phyloP scores from a whole-genome alignment of 2,329 filamentous ascomycete species.

The Coniochaeta sp. region DNA sequence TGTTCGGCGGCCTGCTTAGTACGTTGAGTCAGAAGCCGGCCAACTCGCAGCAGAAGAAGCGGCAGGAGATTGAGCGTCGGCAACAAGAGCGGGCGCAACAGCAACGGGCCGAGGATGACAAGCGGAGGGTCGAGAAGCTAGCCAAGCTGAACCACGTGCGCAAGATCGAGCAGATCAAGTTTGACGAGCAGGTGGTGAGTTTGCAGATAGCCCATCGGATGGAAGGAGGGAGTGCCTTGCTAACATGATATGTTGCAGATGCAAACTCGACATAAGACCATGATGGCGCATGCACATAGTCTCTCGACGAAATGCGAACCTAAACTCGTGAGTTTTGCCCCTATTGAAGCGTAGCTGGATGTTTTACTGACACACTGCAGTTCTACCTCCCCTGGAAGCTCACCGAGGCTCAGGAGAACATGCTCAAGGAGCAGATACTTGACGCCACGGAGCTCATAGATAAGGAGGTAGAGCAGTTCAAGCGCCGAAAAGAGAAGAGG shows the following conservation, averaged over 20 bases:
- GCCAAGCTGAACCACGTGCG: conserved; percentile 55
- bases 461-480: conserved; percentile 57
- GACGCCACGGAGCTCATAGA: conserved; percentile 57
- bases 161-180: conserved; percentile 61
- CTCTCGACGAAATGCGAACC: conserved; percentile 66
- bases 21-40: conserved; percentile 64
- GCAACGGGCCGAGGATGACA: conserved; percentile 64
- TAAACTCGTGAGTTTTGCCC: conserved; percentile 53
- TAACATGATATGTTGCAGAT: conserved; percentile 43
- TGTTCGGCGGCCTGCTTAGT: conserved; percentile 77
- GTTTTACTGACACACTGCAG: conserved; percentile 32
- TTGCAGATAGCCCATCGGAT: not conserved
- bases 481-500: conserved; percentile 35
- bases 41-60: conserved; percentile 56
- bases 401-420: conserved; percentile 63
- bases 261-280: conserved; percentile 63
- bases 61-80: conserved; percentile 73
- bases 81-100: conserved; percentile 69
- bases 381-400: conserved; percentile 83
- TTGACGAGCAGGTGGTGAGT: conserved; percentile 71
- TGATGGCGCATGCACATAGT: conserved; percentile 64
- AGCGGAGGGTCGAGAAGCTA: conserved; percentile 56
- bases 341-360: conserved; percentile 2
- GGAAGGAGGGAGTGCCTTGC: conserved; percentile 5
- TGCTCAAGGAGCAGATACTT: conserved; percentile 53